Conservation (phyloP, 331 rosid genomes). For the Stylosanthes scabra region DNA sequence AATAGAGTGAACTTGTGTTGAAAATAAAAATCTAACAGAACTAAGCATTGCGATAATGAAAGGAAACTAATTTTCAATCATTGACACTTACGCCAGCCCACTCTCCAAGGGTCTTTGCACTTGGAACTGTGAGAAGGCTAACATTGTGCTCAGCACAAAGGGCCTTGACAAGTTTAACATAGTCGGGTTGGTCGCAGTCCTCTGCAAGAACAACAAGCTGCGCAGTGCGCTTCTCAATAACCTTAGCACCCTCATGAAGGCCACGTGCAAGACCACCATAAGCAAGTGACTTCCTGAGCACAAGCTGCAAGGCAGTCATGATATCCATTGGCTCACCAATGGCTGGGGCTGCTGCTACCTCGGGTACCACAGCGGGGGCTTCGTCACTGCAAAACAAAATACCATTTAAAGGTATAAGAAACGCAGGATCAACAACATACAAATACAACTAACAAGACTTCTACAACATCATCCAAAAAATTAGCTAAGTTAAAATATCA, state of each 20-base stretch:
- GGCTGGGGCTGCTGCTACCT: conserved; percentile 33
- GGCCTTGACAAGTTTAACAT: conserved; percentile 72
- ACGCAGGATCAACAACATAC: too few species aligned
- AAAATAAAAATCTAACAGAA: background rate
- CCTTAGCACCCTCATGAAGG: conserved; percentile 71
- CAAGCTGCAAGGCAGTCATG: conserved; percentile 83
- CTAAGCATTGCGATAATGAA: background rate
- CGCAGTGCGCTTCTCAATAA: conserved; percentile 75
- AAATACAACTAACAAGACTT: too few species aligned
- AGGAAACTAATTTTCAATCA: too few species aligned
- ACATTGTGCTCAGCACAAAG: conserved; percentile 83
- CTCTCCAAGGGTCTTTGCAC: conserved; percentile 86
- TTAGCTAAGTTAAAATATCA: background rate
- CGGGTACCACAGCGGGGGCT: conserved; percentile 35
- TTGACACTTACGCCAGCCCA: conserved; percentile 80
- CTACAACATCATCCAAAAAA: too few species aligned
- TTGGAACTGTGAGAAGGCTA: conserved; percentile 65
- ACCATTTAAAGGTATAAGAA: background rate
- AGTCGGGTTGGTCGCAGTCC: conserved; percentile 84
- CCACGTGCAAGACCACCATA: conserved; percentile 79
- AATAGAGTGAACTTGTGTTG: background rate
- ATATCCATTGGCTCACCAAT: conserved; percentile 88
- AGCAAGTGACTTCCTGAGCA: conserved; percentile 76
- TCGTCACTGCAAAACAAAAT: conserved; percentile 45
- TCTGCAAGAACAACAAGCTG: conserved; percentile 81